Evolutionary conservation across 495 filamentous ascomycete species (phyloP).

Genomic region (Viridothelium virens): DNA sequence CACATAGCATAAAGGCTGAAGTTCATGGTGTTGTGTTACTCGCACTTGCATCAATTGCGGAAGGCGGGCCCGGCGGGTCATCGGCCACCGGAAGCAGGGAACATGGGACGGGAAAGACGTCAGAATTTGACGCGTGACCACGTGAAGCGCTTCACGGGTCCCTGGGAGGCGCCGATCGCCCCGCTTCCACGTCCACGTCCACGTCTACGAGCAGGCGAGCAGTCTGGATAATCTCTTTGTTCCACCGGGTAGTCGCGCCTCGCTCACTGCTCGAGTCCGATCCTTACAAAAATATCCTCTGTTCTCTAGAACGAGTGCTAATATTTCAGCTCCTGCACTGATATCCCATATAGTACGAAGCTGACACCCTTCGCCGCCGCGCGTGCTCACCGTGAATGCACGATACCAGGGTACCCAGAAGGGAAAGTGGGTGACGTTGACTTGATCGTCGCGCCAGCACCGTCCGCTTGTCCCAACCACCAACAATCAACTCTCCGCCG

Average conservation of each 20-base stretch:
- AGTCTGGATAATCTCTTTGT: conserved; percentile 10
- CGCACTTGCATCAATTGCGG: too few species aligned
- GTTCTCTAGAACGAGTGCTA: neutral
- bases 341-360: neutral
- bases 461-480: conserved; percentile 8
- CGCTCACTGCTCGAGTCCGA: neutral
- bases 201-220: neutral
- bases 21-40: neutral
- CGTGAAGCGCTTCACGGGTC: neutral
- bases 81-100: neutral
- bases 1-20: too few species aligned
- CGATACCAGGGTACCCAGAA: neutral
- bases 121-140: conserved; percentile 5
- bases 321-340: neutral
- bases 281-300: neutral
- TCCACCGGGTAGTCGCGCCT: neutral
- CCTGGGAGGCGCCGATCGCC: neutral
- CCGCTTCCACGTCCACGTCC: neutral
- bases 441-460: conserved; percentile 1
- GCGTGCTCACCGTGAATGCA: neutral
- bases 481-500: neutral
- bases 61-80: too few species aligned
- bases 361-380: conserved; percentile 2
- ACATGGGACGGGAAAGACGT: neutral
- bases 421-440: conserved; percentile 12